Conservation (phyloP, 1,284 basidiomycete species). For the Chalciporus sp. region DNA sequence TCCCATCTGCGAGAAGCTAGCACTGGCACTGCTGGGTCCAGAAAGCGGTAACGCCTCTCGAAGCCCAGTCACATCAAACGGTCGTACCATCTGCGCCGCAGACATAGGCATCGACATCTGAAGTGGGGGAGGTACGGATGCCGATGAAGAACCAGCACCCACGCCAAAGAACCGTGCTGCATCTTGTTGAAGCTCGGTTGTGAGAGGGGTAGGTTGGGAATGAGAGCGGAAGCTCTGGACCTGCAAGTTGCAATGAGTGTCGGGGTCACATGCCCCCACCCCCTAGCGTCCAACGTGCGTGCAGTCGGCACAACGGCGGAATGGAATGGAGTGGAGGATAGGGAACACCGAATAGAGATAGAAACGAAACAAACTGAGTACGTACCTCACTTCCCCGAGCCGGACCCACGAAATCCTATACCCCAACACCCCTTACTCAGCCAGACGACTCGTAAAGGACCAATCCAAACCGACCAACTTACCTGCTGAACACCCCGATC, state of each 20-base stretch:
- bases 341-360: background rate
- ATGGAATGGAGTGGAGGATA: constrained; percentile 11
- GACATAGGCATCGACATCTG: constrained; percentile 34
- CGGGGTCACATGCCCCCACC: too few species aligned
- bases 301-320: too few species aligned
- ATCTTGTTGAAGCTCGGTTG: constrained; percentile 58
- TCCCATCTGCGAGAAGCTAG: constrained; percentile 26
- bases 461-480: constrained; percentile 2
- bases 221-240: constrained; percentile 63
- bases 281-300: too few species aligned
- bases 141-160: constrained; percentile 31
- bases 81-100: constrained; percentile 20
- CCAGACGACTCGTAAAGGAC: too few species aligned
- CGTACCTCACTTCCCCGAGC: constrained; percentile 60
- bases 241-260: background rate
- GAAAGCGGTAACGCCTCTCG: constrained; percentile 51
- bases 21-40: constrained; percentile 21
- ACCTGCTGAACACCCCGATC: constrained; percentile 83
- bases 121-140: constrained; percentile 14
- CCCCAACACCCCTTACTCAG: too few species aligned
- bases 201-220: constrained; percentile 45
- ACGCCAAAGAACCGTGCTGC: constrained; percentile 68
- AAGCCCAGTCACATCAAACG: constrained; percentile 58
- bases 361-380: background rate
- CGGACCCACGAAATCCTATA: constrained; percentile 67